Evolutionary conservation across 768 basidiomycete genomes (phyloP).

Genomic region (Lactarius quietus): DNA sequence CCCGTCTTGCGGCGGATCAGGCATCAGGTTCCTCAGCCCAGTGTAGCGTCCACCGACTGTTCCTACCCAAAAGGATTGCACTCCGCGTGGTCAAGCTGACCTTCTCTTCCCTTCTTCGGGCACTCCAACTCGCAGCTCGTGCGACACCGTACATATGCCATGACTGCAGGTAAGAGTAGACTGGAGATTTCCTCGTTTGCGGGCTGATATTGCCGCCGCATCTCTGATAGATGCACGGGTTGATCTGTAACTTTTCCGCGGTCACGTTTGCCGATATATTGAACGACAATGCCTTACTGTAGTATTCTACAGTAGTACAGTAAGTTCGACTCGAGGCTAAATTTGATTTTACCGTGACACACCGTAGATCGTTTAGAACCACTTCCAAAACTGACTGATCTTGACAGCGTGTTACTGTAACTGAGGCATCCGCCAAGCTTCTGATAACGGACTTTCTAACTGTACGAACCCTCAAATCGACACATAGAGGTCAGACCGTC

Average conservation of each 20-base stretch:
- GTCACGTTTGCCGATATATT: background rate
- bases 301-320: no score
- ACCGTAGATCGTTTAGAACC: no score
- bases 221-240: background rate
- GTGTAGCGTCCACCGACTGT: background rate
- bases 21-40: background rate
- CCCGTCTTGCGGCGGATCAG: slow-evolving; percentile 15
- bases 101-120: background rate
- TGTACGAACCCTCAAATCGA: no score
- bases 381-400: no score
- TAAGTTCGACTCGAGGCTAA: no score
- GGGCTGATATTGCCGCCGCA: background rate
- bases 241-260: background rate
- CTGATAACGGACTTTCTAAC: no score
- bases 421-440: no score
- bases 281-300: background rate
- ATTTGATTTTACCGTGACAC: no score
- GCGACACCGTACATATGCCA: background rate
- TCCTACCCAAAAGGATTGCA: background rate
- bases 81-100: background rate
- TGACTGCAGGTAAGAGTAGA: background rate
- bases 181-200: background rate
- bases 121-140: background rate
- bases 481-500: background rate
- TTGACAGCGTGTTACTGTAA: no score